phyloP scores from a whole-genome alignment of 306 rosid species.

The Glycine latifolia region DNA sequence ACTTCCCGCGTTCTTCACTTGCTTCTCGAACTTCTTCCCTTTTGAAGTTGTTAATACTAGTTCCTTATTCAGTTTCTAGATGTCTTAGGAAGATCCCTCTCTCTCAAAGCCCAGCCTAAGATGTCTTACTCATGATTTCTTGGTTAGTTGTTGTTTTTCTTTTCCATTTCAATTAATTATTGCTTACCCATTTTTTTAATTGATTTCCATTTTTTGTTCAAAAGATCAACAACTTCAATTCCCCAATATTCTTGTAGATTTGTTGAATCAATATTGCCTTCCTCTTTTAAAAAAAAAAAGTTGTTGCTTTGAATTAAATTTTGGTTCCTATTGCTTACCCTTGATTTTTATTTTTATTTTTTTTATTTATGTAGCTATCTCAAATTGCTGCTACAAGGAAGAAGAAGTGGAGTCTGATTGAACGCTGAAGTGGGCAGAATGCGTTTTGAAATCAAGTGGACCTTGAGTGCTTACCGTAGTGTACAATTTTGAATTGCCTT shows the following conservation, averaged over 20 bases:
- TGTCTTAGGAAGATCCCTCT: conserved; percentile 21
- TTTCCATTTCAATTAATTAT: conserved; percentile 10
- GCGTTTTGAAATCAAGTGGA: conserved; percentile 12
- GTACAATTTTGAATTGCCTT: conserved; percentile 43
- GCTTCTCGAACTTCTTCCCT: not conserved
- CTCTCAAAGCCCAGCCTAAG: conserved; percentile 17
- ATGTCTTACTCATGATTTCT: conserved; percentile 12
- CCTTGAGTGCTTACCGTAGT: not conserved
- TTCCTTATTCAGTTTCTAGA: conserved; percentile 5
- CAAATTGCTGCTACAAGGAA: not conserved
- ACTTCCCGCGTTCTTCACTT: conserved; percentile 1
- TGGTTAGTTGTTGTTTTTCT: conserved; percentile 30
- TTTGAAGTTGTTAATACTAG: not conserved
- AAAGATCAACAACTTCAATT: not conserved
- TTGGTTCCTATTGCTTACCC: conserved; percentile 26
- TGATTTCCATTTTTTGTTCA: conserved; percentile 1
- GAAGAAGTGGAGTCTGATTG: too few relatives aligned
- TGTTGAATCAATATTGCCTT: not conserved
- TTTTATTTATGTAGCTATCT: not conserved
- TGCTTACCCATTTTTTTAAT: not conserved
- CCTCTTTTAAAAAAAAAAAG: not conserved
- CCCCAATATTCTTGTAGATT: conserved; percentile 24
- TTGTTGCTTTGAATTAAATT: conserved; percentile 21
- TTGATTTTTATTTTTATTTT: not conserved
- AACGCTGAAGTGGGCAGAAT: conserved; percentile 37